These are phyloP conservation scores for Xanthoconium separans DNA, from an alignment of 1,284 basidiomycete genomes.

Conservation along the genomic window DNA sequence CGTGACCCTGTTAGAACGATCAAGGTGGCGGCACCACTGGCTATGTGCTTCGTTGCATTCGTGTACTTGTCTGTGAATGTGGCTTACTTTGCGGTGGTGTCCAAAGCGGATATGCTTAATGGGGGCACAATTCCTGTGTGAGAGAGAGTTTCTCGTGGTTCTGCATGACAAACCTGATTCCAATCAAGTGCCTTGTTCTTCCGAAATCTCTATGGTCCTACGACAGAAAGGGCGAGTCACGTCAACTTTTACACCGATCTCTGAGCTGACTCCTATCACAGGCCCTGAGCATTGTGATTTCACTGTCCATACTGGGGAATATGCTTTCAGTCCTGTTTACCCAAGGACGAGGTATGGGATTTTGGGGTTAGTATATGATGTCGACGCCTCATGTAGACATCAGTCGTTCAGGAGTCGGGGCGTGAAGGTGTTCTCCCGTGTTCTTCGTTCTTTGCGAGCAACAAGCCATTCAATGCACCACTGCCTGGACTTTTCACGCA, in stretches of 20 bases:
- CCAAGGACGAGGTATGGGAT: constrained; percentile 54
- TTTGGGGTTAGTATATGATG: not conserved
- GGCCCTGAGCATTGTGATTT: constrained; percentile 59
- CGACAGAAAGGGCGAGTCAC: constrained; percentile 49
- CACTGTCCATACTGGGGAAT: constrained; percentile 62
- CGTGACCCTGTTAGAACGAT: constrained; percentile 65
- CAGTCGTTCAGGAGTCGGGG: constrained; percentile 71
- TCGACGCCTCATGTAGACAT: not conserved
- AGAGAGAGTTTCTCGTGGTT: constrained; percentile 26
- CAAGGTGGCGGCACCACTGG: constrained; percentile 63
- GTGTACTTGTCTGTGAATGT: constrained; percentile 64
- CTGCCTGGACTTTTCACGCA: constrained; percentile 57
- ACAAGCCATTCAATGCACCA: constrained; percentile 61
- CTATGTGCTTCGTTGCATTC: constrained; percentile 51
- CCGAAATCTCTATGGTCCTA: constrained; percentile 61
- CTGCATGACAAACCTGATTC: not conserved
- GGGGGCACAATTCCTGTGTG: constrained; percentile 63
- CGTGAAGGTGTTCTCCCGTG: constrained; percentile 64
- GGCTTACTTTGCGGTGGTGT: constrained; percentile 68
- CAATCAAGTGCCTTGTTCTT: constrained; percentile 58
- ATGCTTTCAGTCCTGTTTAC: constrained; percentile 60
- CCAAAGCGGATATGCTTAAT: constrained; percentile 61
- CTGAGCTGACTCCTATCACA: constrained; percentile 31
- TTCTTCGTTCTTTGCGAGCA: constrained; percentile 61
- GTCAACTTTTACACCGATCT: not conserved